These are phyloP conservation scores for Sanghuangporus sanghuang DNA, from an alignment of 1,284 basidiomycete species.

Conservation along the genomic window DNA sequence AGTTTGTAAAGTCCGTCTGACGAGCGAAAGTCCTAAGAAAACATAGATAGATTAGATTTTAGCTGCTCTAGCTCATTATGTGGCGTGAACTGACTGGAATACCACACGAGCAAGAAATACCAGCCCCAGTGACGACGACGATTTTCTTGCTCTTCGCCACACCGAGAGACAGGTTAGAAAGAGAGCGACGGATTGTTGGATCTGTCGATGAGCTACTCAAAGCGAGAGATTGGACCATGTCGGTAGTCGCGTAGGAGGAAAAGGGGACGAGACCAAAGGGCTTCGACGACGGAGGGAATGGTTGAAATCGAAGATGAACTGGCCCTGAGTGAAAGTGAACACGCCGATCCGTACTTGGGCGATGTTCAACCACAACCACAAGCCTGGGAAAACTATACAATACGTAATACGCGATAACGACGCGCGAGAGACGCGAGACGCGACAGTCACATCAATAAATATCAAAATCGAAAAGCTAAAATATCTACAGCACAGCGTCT, in stretches of 20 bases:
- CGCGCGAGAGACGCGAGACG: background rate
- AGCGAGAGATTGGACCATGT: conserved; percentile 55
- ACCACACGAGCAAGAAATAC: conserved; percentile 89
- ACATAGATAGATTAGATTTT: background rate
- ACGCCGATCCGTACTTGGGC: background rate
- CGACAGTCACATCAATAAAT: background rate
- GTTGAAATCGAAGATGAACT: conserved; percentile 16
- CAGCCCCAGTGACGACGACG: conserved; percentile 85
- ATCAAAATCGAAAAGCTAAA: background rate
- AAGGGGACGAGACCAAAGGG: conserved; percentile 3
- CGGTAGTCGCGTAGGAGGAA: conserved; percentile 4
- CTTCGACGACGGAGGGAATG: background rate
- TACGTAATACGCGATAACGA: background rate
- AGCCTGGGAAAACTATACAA: background rate
- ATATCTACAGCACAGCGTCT: background rate
- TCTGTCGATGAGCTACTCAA: conserved; percentile 43
- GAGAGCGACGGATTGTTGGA: conserved; percentile 46
- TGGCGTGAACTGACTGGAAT: conserved; percentile 66
- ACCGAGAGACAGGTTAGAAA: conserved; percentile 64
- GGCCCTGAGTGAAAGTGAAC: background rate
- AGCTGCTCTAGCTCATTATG: background rate
- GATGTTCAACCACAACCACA: background rate
- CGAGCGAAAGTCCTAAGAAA: conserved; percentile 78
- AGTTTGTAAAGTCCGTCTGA: conserved; percentile 85
- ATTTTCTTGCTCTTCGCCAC: conserved; percentile 83